Conservation (phyloP, 805 yeast genomes). For the Monosporozyma servazzii region DNA sequence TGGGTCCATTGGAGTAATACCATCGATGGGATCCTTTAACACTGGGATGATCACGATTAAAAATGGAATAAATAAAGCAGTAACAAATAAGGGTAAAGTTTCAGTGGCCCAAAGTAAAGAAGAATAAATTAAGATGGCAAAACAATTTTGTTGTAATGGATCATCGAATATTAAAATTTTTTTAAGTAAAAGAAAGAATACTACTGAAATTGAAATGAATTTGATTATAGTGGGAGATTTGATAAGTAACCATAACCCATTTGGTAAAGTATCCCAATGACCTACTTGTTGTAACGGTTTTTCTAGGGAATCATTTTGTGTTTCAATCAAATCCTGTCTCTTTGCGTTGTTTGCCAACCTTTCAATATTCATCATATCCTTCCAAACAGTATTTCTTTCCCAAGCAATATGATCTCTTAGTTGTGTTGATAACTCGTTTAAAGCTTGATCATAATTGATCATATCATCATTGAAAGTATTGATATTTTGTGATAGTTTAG, state of each 20-base stretch:
- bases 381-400: slow-evolving; percentile 97
- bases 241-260: slow-evolving; percentile 7
- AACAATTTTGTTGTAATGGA: slow-evolving; percentile 62
- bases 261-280: slow-evolving; percentile 13
- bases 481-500: slow-evolving; percentile 32
- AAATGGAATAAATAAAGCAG: slow-evolving; percentile 76
- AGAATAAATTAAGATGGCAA: slow-evolving; percentile 73
- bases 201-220: slow-evolving; percentile 36
- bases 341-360: slow-evolving; percentile 74
- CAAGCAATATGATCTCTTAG: slow-evolving; percentile 90
- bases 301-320: neutral
- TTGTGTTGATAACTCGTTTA: slow-evolving; percentile 41
- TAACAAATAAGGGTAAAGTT: slow-evolving; percentile 82
- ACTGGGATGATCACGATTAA: slow-evolving; percentile 67
- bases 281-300: slow-evolving; percentile 8
- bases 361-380: slow-evolving; percentile 87
- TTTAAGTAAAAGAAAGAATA: slow-evolving; percentile 36
- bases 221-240: slow-evolving; percentile 27
- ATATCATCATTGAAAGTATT: slow-evolving; percentile 2
- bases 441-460: slow-evolving; percentile 30
- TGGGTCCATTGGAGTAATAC: slow-evolving; percentile 43
- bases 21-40: slow-evolving; percentile 45
- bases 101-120: slow-evolving; percentile 87
- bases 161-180: slow-evolving; percentile 39
- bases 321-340: slow-evolving; percentile 23